Evolutionary conservation across 2,329 filamentous ascomycete genomes (phyloP).

Genomic region (Talaromyces pinophilus): DNA sequence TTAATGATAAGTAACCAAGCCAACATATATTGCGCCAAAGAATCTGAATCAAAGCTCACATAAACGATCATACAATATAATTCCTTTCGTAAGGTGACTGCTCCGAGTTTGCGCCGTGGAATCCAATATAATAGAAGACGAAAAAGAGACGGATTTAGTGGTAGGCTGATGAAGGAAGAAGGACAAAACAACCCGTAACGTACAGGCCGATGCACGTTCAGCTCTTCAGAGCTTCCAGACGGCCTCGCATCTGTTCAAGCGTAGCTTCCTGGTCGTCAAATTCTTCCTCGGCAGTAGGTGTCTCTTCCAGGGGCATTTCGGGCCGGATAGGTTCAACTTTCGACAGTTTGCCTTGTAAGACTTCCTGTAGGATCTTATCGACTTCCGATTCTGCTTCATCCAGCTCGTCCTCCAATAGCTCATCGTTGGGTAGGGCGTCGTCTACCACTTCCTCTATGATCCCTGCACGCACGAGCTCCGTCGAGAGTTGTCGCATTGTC

Average conservation of each 20-base stretch:
- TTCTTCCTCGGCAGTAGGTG: constrained; percentile 61
- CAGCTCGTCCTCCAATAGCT: constrained; percentile 68
- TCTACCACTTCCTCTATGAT: constrained; percentile 98
- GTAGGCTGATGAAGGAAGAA: background rate
- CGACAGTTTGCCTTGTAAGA: constrained; percentile 78
- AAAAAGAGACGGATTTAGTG: background rate
- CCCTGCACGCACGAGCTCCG: constrained; percentile 88
- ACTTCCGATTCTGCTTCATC: constrained; percentile 83
- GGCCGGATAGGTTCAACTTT: constrained; percentile 64
- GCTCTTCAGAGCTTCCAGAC: constrained; percentile 87
- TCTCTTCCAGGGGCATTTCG: constrained; percentile 53
- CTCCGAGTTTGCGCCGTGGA: background rate
- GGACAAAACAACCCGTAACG: background rate
- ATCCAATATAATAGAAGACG: background rate
- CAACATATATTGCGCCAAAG: constrained; percentile 5
- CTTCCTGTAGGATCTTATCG: constrained; percentile 88
- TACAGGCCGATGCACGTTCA: constrained; percentile 44
- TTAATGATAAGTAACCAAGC: background rate
- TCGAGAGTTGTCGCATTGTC: constrained; percentile 84
- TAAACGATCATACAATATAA: constrained; percentile 4
- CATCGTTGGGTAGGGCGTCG: constrained; percentile 75
- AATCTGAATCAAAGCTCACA: background rate
- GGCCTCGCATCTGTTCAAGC: constrained; percentile 89
- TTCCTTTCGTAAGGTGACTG: background rate
- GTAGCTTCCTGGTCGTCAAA: constrained; percentile 87